Percentiles rank a stretch among this genome's conserved stretches.
These are phyloP conservation scores for Astraeus odoratus DNA, from an alignment of 768 basidiomycete species.

Conservation along the genomic window DNA sequence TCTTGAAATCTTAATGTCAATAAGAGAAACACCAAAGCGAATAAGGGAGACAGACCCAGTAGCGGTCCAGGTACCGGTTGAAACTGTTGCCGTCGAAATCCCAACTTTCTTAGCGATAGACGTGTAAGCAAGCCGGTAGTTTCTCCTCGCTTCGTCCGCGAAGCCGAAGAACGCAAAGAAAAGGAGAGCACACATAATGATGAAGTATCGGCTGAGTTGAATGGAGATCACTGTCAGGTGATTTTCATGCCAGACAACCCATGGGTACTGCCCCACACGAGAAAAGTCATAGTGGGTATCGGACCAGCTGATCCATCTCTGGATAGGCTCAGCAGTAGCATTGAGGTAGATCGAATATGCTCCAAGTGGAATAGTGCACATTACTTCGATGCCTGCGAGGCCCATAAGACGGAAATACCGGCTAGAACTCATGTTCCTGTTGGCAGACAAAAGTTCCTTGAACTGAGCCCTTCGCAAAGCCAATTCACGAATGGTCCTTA, in stretches of 20 bases:
- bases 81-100: constrained; percentile 20
- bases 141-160: constrained; percentile 54
- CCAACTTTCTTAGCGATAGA: constrained; percentile 32
- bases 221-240: constrained; percentile 13
- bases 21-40: background rate
- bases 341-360: constrained; percentile 31
- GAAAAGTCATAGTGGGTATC: constrained; percentile 37
- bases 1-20: constrained; percentile 8
- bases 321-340: constrained; percentile 15
- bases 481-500: constrained; percentile 25
- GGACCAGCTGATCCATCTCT: constrained; percentile 40
- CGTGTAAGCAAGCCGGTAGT: constrained; percentile 39
- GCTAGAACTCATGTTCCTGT: constrained; percentile 37
- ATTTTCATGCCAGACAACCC: constrained; percentile 32
- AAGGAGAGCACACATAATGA: constrained; percentile 42
- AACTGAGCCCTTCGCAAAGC: constrained; percentile 25
- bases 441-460: constrained; percentile 28
- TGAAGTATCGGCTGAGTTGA: constrained; percentile 41
- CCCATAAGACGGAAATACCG: constrained; percentile 59
- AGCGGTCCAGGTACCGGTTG: constrained; percentile 17
- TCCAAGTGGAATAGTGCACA: constrained; percentile 31
- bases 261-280: constrained; percentile 33
- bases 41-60: constrained; percentile 18
- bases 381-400: constrained; percentile 40
- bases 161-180: constrained; percentile 71